Conservation (phyloP, 2,329 filamentous ascomycete genomes). For the Fusarium avenaceum region DNA sequence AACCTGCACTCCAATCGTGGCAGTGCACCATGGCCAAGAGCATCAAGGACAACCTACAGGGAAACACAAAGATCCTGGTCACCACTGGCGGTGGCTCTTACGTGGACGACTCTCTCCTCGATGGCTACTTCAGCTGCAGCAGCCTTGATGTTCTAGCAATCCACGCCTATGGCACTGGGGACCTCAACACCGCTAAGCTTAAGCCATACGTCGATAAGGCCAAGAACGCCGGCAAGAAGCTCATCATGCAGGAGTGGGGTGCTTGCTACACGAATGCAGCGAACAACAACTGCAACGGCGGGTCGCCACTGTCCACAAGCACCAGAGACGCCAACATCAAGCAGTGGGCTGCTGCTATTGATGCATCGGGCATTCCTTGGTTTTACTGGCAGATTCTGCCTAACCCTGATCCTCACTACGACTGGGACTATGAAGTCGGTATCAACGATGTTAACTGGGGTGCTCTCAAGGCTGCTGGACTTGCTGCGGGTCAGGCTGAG, state of each 20-base stretch:
- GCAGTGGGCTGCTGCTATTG: constrained; percentile 48
- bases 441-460: constrained; percentile 46
- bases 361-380: constrained; percentile 51
- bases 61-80: constrained; percentile 35
- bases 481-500: background rate
- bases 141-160: constrained; percentile 16
- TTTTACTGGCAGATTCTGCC: constrained; percentile 55
- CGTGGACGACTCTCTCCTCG: constrained; percentile 33
- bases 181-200: constrained; percentile 44
- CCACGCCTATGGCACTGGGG: constrained; percentile 39
- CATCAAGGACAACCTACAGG: constrained; percentile 42
- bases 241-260: constrained; percentile 45
- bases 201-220: constrained; percentile 47
- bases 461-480: constrained; percentile 13
- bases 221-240: constrained; percentile 48
- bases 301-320: constrained; percentile 11
- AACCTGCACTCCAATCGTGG: constrained; percentile 33
- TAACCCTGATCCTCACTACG: constrained; percentile 50
- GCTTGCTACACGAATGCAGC: constrained; percentile 49
- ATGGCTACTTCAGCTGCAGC: constrained; percentile 12
- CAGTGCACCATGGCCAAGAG: constrained; percentile 44
- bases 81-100: constrained; percentile 40
- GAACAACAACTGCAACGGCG: constrained; percentile 49
- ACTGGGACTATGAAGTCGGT: constrained; percentile 53
- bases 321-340: constrained; percentile 48